phyloP scores from a whole-genome alignment of 164 flowering plant species.

The Chloranthus sessilifolius region DNA sequence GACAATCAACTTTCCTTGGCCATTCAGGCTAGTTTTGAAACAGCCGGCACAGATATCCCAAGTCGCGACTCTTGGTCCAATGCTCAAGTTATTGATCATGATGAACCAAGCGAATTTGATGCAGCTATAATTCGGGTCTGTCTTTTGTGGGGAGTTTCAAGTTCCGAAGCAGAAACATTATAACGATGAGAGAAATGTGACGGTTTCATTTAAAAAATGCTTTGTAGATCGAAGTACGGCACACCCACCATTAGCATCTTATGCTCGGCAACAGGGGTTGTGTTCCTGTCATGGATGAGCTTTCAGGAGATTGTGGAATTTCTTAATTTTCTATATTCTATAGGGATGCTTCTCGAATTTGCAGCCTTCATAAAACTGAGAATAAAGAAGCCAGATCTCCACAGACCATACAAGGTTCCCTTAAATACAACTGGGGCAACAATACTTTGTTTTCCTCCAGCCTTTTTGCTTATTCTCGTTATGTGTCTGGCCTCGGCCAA shows the following conservation, averaged over 20 bases:
- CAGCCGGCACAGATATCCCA: conserved; percentile 29
- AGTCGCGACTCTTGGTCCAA: conserved; percentile 28
- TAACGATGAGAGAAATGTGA: too few relatives aligned
- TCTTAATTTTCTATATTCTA: conserved; percentile 69
- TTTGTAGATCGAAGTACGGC: conserved; percentile 73
- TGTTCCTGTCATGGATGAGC: conserved; percentile 89
- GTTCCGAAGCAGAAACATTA: too few relatives aligned
- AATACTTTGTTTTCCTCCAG: conserved; percentile 75
- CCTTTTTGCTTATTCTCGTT: conserved; percentile 63
- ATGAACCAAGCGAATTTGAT: conserved; percentile 33
- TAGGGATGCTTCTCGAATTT: conserved; percentile 92
- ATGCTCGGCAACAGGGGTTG: conserved; percentile 84
- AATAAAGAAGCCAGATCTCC: conserved; percentile 74
- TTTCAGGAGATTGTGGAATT: conserved; percentile 87
- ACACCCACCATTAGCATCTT: conserved; percentile 86
- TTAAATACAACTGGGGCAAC: conserved; percentile 55
- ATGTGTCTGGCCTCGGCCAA: conserved; percentile 72
- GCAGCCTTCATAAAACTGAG: conserved; percentile 79
- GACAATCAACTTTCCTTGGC: conserved; percentile 59
- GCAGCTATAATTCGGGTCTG: too few relatives aligned
- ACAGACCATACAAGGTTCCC: conserved; percentile 79
- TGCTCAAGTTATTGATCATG: conserved; percentile 23
- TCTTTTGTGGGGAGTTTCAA: too few relatives aligned
- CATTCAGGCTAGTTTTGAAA: conserved; percentile 60
- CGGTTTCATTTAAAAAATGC: not conserved